Base-by-base conservation (phyloP, 2,329 filamentous ascomycete genomes). In the Seiridium cupressi region DNA sequence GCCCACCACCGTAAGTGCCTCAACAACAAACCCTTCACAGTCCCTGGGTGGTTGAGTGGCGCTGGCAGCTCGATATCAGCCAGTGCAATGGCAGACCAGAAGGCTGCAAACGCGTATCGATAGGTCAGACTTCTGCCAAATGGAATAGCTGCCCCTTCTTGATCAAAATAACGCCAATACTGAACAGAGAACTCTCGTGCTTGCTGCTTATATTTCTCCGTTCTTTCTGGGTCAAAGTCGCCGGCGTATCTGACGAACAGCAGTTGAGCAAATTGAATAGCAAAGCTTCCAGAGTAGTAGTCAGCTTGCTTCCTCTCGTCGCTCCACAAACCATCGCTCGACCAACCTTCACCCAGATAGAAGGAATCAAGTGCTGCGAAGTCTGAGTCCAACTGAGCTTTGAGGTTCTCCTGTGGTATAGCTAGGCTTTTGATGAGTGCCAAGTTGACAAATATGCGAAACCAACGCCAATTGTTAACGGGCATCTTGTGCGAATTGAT, bases 231-330 rank as follows among this genome's bases (percentile, higher is more conserved):
- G 54, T 83, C 80, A 3, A 79, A 47, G 13, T 80, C 75, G 0
- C 63, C 60, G 0, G 78, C 79, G 61, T 79, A 78, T 6, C 74
- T 76, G 0, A 74, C 70, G 61, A 80, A 84, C 0, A 82, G 67
- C 3, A 83, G 66, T 60, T 83, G 80, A 2, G 74, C 76, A 40
- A 82, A 83, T 58, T 83, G 81, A 7, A 84, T 81, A 0, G 81
- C 81, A 58, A 84, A 84, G 51, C 81, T 83, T 0, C 81, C 80
- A 1, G 81, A 83, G 58, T 84, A 84, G 64, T 83, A 83, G 56
- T 83, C 81, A 0, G 76, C 79, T 51, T 83, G 80, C 4, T 73
- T 47, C 62, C 60, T n/a, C 13, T 65, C 6, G 53, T 74, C 59
- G 60, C 72, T 71, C 81, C 77, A 83, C 0, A 71, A 60, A 0